These are phyloP conservation scores for Neodidymelliopsis sp. DNA, from an alignment of 2,329 filamentous ascomycete genomes.

Conservation along the genomic window DNA sequence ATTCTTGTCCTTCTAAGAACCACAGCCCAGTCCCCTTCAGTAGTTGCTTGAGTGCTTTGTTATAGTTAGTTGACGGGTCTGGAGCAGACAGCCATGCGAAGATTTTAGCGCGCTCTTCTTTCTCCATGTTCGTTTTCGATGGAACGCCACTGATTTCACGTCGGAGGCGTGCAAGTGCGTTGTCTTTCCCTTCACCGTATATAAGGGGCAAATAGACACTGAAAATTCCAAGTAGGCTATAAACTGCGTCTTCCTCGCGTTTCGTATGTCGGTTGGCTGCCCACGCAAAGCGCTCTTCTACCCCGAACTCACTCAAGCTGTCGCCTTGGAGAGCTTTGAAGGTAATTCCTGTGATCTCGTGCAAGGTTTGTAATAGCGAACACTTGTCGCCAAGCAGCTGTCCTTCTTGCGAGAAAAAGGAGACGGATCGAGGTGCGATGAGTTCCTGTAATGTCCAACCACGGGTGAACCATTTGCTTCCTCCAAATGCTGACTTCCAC, in stretches of 20 bases:
- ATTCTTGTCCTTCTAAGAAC: conserved; percentile 20
- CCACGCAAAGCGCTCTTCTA: conserved; percentile 19
- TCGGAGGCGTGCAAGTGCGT: background rate
- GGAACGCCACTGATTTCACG: background rate
- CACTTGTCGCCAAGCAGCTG: conserved; percentile 3
- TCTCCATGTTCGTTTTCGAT: background rate
- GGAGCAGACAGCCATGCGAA: conserved; percentile 42
- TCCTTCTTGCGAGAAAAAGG: conserved; percentile 13
- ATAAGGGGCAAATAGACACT: conserved; percentile 8
- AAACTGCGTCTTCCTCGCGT: conserved; percentile 11
- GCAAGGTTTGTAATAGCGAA: conserved; percentile 4
- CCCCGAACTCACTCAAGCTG: conserved; percentile 9
- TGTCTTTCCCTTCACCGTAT: conserved; percentile 3
- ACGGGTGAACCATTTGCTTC: conserved; percentile 2
- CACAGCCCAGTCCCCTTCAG: conserved; percentile 25
- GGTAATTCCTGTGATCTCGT: conserved; percentile 17
- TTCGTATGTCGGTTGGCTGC: conserved; percentile 17
- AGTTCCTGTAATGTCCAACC: conserved; percentile 3
- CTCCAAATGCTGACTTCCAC: no score
- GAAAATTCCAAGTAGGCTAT: conserved; percentile 22
- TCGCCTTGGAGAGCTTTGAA: background rate
- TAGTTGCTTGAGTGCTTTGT: conserved; percentile 22
- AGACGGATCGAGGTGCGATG: conserved; percentile 1
- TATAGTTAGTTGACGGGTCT: conserved; percentile 44
- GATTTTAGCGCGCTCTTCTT: conserved; percentile 9